A percentile compares a stretch with the other conserved stretches of the same genome.
Evolutionary conservation across 495 filamentous ascomycete species (phyloP).

Genomic region (Parathielavia appendiculata): DNA sequence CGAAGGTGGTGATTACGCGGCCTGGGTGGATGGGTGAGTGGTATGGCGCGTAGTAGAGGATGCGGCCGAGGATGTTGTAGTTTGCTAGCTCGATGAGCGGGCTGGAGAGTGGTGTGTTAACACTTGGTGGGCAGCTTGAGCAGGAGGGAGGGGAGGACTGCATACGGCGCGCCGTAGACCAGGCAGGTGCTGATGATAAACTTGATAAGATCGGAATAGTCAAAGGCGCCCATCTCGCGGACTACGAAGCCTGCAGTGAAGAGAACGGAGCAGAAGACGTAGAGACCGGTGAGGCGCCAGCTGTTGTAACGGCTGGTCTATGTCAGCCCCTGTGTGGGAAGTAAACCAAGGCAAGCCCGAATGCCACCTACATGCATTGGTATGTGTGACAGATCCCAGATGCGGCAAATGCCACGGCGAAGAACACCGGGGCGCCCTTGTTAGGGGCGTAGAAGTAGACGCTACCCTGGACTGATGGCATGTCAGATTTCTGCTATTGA

Average conservation of each 20-base stretch:
- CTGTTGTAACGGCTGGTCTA: conserved; percentile 46
- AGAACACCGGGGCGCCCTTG: conserved; percentile 64
- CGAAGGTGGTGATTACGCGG: conserved; percentile 69
- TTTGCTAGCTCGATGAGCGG: conserved; percentile 70
- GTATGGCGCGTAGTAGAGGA: conserved; percentile 74
- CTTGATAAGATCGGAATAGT: conserved; percentile 51
- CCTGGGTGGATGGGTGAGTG: conserved; percentile 73
- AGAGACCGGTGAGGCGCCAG: conserved; percentile 38
- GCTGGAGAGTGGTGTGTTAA: conserved; percentile 32
- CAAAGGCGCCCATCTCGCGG: conserved; percentile 52
- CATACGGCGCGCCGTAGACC: conserved; percentile 61
- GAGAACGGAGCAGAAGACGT: conserved; percentile 35
- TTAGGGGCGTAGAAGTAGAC: conserved; percentile 71
- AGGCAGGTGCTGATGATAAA: conserved; percentile 58
- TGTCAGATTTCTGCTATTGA: background rate
- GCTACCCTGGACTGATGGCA: conserved; percentile 42
- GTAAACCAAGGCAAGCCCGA: background rate
- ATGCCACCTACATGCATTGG: conserved; percentile 54
- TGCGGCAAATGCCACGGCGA: conserved; percentile 57
- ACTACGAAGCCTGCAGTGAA: conserved; percentile 57
- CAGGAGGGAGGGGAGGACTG: background rate
- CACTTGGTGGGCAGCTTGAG: background rate
- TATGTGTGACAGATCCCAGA: conserved; percentile 56
- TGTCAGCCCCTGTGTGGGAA: conserved; percentile 5
- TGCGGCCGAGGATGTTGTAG: conserved; percentile 70